Evolutionary conservation across 2,329 filamentous ascomycete species (phyloP).

Genomic region (Canariomyces notabilis): DNA sequence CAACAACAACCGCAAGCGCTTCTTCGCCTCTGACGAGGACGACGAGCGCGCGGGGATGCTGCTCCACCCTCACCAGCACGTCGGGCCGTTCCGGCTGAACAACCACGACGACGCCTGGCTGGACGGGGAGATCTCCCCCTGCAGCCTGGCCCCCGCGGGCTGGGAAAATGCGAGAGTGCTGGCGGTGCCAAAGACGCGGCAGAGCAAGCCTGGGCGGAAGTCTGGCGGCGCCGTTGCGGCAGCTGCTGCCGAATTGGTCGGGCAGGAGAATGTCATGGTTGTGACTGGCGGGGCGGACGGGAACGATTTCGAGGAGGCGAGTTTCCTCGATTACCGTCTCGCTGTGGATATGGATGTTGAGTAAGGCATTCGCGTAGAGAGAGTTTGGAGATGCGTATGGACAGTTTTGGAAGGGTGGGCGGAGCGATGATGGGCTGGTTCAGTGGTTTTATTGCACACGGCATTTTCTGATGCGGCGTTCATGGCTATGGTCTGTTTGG

Average conservation of each 20-base stretch:
- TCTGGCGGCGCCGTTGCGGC: slow-evolving; percentile 17
- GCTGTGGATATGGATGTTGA: slow-evolving; percentile 38
- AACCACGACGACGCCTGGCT: slow-evolving; percentile 27
- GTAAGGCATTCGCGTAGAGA: no score
- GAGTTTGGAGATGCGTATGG: no score
- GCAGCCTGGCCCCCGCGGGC: slow-evolving; percentile 34
- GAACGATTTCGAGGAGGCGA: slow-evolving; percentile 63
- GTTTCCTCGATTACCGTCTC: slow-evolving; percentile 51
- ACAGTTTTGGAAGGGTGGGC: no score
- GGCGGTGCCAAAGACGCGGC: slow-evolving; percentile 39
- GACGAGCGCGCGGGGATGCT: slow-evolving; percentile 15
- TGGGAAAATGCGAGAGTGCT: slow-evolving; percentile 35
- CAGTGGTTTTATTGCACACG: not conserved
- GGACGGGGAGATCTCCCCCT: slow-evolving; percentile 38
- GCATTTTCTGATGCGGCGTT: slow-evolving; percentile 11
- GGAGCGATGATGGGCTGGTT: not conserved
- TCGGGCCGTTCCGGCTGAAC: slow-evolving; percentile 22
- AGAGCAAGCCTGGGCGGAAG: slow-evolving; percentile 22
- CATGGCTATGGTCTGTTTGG: not conserved
- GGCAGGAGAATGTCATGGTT: slow-evolving; percentile 44
- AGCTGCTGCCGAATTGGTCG: slow-evolving; percentile 25
- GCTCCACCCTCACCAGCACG: slow-evolving; percentile 18
- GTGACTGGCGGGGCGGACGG: slow-evolving; percentile 17
- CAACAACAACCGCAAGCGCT: slow-evolving; percentile 42
- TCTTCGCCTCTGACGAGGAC: slow-evolving; percentile 42